Conservation (phyloP, 768 basidiomycete species). For the Crepidotus variabilis region DNA sequence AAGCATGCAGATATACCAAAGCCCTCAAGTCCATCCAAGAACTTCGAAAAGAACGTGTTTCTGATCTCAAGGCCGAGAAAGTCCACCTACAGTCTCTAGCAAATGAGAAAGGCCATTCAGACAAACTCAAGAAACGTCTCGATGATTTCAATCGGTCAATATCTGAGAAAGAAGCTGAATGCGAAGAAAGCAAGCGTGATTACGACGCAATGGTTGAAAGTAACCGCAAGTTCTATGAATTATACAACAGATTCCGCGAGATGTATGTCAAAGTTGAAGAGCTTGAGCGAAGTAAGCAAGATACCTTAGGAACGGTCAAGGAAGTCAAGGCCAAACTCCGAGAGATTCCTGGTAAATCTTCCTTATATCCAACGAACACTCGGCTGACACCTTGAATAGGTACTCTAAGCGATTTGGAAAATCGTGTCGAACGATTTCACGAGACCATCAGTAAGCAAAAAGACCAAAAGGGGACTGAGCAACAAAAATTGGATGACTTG, state of each 20-base stretch:
- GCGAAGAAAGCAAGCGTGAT: constrained; percentile 64
- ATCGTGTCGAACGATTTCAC: constrained; percentile 55
- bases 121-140: constrained; percentile 72
- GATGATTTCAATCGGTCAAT: constrained; percentile 58
- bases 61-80: constrained; percentile 91
- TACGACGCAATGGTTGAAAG: constrained; percentile 62
- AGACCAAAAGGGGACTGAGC: constrained; percentile 42
- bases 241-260: constrained; percentile 82
- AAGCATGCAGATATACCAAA: constrained; percentile 78
- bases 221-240: constrained; percentile 80
- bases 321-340: constrained; percentile 62
- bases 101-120: constrained; percentile 81
- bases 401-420: constrained; percentile 66
- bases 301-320: constrained; percentile 56
- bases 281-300: constrained; percentile 57
- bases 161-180: constrained; percentile 66
- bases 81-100: constrained; percentile 77
- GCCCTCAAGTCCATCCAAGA: constrained; percentile 90
- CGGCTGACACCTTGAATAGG: constrained; percentile 36
- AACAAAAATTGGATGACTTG: constrained; percentile 53
- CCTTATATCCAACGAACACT: background rate
- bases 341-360: constrained; percentile 58
- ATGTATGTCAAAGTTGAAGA: constrained; percentile 68
- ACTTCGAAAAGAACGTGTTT: constrained; percentile 85
- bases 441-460: constrained; percentile 50